Evolutionary conservation across 352 stramenopile genomes (phyloP).

Genomic region (Phytopythium sindhum): DNA sequence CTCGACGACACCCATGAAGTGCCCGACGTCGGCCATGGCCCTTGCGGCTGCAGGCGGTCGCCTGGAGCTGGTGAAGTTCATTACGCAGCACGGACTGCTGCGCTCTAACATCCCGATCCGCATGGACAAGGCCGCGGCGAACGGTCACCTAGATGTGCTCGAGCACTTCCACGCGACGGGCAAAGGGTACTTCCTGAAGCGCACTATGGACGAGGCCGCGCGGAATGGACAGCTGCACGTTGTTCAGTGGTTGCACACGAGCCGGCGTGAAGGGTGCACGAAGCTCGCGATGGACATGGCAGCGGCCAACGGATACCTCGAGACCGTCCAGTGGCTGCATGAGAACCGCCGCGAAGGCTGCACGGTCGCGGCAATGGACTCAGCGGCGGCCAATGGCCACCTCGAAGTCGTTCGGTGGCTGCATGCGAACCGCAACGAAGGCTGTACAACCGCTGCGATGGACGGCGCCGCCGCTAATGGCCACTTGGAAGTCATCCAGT

Average conservation of each 20-base stretch:
- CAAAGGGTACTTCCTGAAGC: background rate
- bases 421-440: constrained; percentile 11
- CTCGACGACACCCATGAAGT: constrained; percentile 5
- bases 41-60: constrained; percentile 11
- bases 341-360: constrained; percentile 15
- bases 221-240: background rate
- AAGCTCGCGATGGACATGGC: constrained; percentile 15
- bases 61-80: constrained; percentile 14
- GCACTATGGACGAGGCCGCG: constrained; percentile 15
- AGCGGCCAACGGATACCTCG: constrained; percentile 18
- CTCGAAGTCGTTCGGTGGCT: constrained; percentile 19
- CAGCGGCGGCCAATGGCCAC: constrained; percentile 15
- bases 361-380: constrained; percentile 16
- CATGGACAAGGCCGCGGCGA: constrained; percentile 15
- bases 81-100: constrained; percentile 6
- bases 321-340: constrained; percentile 20
- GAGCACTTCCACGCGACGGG: constrained; percentile 10
- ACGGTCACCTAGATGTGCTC: constrained; percentile 13
- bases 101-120: constrained; percentile 8
- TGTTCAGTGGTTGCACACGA: constrained; percentile 17
- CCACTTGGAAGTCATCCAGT: constrained; percentile 16
- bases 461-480: constrained; percentile 19
- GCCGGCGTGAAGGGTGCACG: constrained; percentile 20
- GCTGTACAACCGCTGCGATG: constrained; percentile 18
- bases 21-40: constrained; percentile 15